Percentiles rank a stretch among this genome's conserved stretches.
Evolutionary conservation across 1,284 basidiomycete species (phyloP).

Genomic region (Chalciporus piperatoides): DNA sequence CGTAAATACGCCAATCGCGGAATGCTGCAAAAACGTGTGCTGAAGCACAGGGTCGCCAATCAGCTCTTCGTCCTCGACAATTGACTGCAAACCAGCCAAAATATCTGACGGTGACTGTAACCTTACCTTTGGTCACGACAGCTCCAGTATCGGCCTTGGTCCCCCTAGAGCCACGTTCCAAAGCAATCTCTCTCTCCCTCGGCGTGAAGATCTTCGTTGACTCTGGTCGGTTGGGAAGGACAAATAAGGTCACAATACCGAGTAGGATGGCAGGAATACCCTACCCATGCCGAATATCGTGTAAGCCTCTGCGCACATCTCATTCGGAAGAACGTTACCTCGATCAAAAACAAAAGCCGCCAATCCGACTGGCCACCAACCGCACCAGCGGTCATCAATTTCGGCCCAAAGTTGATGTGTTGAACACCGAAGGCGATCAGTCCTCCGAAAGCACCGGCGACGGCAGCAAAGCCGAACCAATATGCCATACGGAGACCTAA

Average conservation of each 20-base stretch:
- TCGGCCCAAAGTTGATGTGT: slow-evolving; percentile 41
- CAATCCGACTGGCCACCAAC: slow-evolving; percentile 40
- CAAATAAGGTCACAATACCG: slow-evolving; percentile 60
- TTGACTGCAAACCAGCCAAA: not conserved
- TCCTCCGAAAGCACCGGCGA: slow-evolving; percentile 78
- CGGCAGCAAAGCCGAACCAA: slow-evolving; percentile 78
- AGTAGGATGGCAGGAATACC: slow-evolving; percentile 68
- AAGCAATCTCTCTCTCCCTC: slow-evolving; percentile 66
- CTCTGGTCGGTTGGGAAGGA: slow-evolving; percentile 78
- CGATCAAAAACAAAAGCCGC: slow-evolving; percentile 75
- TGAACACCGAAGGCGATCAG: slow-evolving; percentile 72
- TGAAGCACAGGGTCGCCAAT: slow-evolving; percentile 21
- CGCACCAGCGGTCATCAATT: slow-evolving; percentile 20
- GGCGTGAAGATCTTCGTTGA: slow-evolving; percentile 65
- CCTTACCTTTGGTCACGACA: slow-evolving; percentile 62
- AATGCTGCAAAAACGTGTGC: slow-evolving; percentile 63
- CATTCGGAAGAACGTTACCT: slow-evolving; percentile 38
- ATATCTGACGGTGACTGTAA: not conserved
- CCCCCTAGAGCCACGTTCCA: slow-evolving; percentile 71
- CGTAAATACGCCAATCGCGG: slow-evolving; percentile 62
- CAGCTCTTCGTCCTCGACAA: not conserved
- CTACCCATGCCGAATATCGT: slow-evolving; percentile 28
- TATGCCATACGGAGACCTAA: slow-evolving; percentile 72
- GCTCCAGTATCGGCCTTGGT: slow-evolving; percentile 64
- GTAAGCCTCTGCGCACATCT: not conserved